Conservation (phyloP, 2,329 filamentous ascomycete genomes). For the Fusarium sp. region DNA sequence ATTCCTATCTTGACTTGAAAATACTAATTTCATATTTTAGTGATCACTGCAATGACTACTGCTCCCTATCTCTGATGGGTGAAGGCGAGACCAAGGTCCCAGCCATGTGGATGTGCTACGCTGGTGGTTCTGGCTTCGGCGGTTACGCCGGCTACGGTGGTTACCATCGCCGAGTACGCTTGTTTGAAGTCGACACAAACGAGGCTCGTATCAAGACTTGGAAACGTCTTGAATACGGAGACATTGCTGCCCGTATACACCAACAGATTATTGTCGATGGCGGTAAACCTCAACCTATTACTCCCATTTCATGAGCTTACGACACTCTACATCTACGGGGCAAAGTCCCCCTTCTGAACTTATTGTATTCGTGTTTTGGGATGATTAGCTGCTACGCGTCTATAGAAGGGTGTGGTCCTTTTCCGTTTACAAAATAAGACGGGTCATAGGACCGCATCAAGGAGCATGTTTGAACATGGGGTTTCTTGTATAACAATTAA, state of each 20-base stretch:
- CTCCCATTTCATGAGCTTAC: constrained; percentile 23
- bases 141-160: constrained; percentile 92
- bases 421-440: constrained; percentile 15
- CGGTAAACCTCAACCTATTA: constrained; percentile 52
- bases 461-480: neutral
- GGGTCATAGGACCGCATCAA: constrained; percentile 14
- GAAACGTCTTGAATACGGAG: constrained; percentile 81
- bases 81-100: constrained; percentile 61
- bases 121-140: constrained; percentile 88
- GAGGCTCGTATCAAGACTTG: constrained; percentile 88
- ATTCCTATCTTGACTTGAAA: neutral
- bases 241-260: constrained; percentile 62
- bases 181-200: constrained; percentile 95
- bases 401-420: constrained; percentile 22
- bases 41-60: constrained; percentile 98
- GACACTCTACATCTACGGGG: constrained; percentile 5
- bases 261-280: constrained; percentile 73
- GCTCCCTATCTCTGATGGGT: constrained; percentile 67
- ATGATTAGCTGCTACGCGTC: neutral
- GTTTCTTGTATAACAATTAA: constrained; percentile 29
- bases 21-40: constrained; percentile 46
- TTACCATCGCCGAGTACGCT: constrained; percentile 81
- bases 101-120: constrained; percentile 97
- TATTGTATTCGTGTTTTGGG: constrained; percentile 29
- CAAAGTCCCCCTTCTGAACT: neutral